phyloP scores from a whole-genome alignment of 495 filamentous ascomycete species.

The Tuber umbilicatum region DNA sequence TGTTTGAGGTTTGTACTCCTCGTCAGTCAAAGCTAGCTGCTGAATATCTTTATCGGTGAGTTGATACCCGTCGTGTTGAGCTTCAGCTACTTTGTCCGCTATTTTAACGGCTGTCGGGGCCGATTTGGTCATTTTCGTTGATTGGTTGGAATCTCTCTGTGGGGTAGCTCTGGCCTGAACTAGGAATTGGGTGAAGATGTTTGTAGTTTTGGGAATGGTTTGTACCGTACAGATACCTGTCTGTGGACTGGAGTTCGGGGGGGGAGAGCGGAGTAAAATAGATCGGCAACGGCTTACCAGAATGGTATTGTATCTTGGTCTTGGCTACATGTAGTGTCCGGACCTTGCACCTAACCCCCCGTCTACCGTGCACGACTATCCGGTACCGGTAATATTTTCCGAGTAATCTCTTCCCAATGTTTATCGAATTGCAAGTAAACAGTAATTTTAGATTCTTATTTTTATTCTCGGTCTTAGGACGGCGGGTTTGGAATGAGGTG shows the following conservation, averaged over 20 bases:
- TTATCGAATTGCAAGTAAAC: not conserved
- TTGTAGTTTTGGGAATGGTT: not conserved
- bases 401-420: not conserved
- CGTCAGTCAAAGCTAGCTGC: constrained; percentile 62
- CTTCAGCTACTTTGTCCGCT: constrained; percentile 18
- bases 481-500: not conserved
- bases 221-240: not conserved
- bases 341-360: constrained; percentile 1
- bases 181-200: not conserved
- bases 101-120: not conserved
- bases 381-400: not conserved
- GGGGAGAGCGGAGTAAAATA: not conserved
- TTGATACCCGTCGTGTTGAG: constrained; percentile 35
- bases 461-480: not conserved
- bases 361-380: not conserved
- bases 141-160: not conserved
- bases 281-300: not conserved
- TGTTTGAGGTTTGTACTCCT: constrained; percentile 59
- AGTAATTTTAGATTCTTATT: not conserved
- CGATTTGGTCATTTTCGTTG: not conserved
- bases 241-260: not conserved
- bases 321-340: not conserved
- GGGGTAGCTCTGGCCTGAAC: not conserved
- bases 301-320: not conserved
- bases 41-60: constrained; percentile 60